These are phyloP conservation scores for Yarrowia keelungensis DNA, from an alignment of 805 yeast species.

Conservation along the genomic window DNA sequence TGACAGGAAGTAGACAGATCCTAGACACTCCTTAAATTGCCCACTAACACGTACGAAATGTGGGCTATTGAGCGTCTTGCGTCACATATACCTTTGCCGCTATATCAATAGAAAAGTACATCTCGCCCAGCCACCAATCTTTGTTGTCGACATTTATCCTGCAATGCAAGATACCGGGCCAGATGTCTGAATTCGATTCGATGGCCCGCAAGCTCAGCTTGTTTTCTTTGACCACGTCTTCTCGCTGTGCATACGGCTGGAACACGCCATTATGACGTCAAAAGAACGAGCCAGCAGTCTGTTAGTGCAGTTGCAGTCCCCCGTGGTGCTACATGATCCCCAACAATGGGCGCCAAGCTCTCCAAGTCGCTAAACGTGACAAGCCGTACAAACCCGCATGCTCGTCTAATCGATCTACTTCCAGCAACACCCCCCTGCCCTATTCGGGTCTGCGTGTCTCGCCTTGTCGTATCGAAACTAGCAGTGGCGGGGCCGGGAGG, in stretches of 20 bases:
- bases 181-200: too few species aligned
- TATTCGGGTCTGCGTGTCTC: not conserved
- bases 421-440: constrained; percentile 11
- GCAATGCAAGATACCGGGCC: too few species aligned
- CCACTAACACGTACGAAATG: too few species aligned
- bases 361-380: not conserved
- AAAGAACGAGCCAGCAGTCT: not conserved
- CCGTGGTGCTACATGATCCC: not conserved
- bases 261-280: constrained; percentile 7
- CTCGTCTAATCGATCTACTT: constrained; percentile 24
- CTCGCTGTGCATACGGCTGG: not conserved
- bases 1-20: too few species aligned
- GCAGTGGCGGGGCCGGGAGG: not conserved
- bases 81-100: too few species aligned
- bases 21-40: too few species aligned
- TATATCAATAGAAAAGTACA: too few species aligned
- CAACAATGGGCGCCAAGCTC: constrained; percentile 2
- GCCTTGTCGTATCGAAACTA: not conserved
- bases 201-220: too few species aligned
- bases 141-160: too few species aligned
- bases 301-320: not conserved
- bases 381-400: constrained; percentile 11
- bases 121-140: too few species aligned
- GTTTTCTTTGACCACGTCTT: too few species aligned
- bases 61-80: too few species aligned